Evolutionary conservation across 2,329 filamentous ascomycete genomes (phyloP).

Genomic region (Plenodomus biglobosus): DNA sequence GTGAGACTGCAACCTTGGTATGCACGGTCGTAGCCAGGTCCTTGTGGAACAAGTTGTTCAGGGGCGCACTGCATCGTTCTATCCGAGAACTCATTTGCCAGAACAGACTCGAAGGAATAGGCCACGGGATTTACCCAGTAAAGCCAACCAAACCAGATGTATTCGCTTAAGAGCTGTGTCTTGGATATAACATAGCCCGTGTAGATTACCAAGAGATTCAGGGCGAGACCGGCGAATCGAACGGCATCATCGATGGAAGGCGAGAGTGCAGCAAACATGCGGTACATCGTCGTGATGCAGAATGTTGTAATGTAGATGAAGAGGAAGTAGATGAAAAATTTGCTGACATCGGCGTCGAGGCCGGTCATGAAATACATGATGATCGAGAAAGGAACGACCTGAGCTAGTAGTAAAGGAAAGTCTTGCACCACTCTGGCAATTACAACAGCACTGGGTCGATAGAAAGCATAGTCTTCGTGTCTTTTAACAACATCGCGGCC

Average conservation of each 20-base stretch:
- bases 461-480: slow-evolving; percentile 69
- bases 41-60: slow-evolving; percentile 61
- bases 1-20: slow-evolving; percentile 65
- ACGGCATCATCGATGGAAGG: slow-evolving; percentile 67
- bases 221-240: slow-evolving; percentile 62
- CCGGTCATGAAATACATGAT: slow-evolving; percentile 68
- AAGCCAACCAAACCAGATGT: slow-evolving; percentile 64
- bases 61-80: slow-evolving; percentile 61
- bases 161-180: slow-evolving; percentile 57
- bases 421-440: slow-evolving; percentile 65
- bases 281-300: slow-evolving; percentile 64
- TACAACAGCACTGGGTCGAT: slow-evolving; percentile 66
- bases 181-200: slow-evolving; percentile 70
- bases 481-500: slow-evolving; percentile 70
- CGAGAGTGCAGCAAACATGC: slow-evolving; percentile 66
- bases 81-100: slow-evolving; percentile 66
- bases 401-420: slow-evolving; percentile 60
- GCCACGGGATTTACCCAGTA: slow-evolving; percentile 52
- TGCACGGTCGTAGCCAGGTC: slow-evolving; percentile 56
- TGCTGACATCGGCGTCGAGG: slow-evolving; percentile 60
- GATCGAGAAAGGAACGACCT: slow-evolving; percentile 61
- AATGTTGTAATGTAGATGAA: slow-evolving; percentile 66
- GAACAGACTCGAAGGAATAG: slow-evolving; percentile 68
- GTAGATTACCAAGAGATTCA: slow-evolving; percentile 65
- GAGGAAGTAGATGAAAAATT: slow-evolving; percentile 68